Base-by-base conservation (phyloP, 257 asterid species). In the Solanum chmielewskii region DNA sequence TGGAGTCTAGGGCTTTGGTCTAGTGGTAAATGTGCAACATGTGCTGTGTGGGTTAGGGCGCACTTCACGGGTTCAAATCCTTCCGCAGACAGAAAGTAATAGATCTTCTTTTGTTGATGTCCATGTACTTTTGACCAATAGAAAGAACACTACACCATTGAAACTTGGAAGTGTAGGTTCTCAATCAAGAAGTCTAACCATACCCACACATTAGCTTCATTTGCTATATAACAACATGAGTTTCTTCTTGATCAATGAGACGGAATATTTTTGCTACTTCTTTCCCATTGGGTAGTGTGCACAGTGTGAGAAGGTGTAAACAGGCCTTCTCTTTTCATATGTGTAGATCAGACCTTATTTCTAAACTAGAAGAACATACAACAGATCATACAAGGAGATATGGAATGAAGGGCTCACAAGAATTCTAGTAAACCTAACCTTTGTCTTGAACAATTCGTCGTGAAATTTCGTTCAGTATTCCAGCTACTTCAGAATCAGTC, bases 381-480 rank as follows among this genome's bases (percentile, higher is more conserved):
- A 78, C 60, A 77, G 62, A 44, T 25, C 52, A 78, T 8, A 42
- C n/a, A 14, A 44, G 84, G 64, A n/a, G 84, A 78, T 39, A 77
- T 13, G 49, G 41, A 45, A 27, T 15, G 16, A 78, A 15, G 16
- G 66, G 66, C 59, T 45, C 33, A 2, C 39, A 45, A 45, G 64
- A 78, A 78, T 45, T 78, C 39, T 66, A 44, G 84, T 25, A 45
- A 78, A 78, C 49, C 83, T 83, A 87, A 85, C 98, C 99, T 93
- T 97, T 95, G 80, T 97, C 99, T 83, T 90, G 94, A 85, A 97
- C 99, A 71, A 95, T 95, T 90, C 98, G 92, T 70, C 92, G 89
- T 90, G 99, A 97, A 83, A 95, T 94, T 89, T 96, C 99, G 88
- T 94, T 95, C 90, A 97, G 89, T 85, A 97, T 90, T 91, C 88